These are phyloP conservation scores for Kalaharituber pfeilii DNA, from an alignment of 2,329 filamentous ascomycete genomes.

Conservation along the genomic window DNA sequence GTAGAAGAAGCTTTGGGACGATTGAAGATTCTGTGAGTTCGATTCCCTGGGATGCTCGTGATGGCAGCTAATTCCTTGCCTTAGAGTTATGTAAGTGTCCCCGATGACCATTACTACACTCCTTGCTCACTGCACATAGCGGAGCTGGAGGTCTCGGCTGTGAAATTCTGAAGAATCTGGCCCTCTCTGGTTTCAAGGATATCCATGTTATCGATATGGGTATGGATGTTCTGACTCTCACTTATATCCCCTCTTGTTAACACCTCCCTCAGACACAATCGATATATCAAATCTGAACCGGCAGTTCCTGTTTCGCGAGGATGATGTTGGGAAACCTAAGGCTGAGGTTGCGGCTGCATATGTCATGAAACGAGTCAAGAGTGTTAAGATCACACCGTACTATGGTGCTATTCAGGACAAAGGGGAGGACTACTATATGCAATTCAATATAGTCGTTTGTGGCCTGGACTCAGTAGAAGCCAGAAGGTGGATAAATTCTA, in stretches of 20 bases:
- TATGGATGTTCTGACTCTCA: constrained; percentile 27
- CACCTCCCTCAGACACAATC: constrained; percentile 57
- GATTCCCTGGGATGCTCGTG: background rate
- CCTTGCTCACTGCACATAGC: constrained; percentile 34
- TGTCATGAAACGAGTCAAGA: constrained; percentile 74
- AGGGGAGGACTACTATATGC: constrained; percentile 89
- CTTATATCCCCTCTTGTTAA: background rate
- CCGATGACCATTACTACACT: constrained; percentile 10
- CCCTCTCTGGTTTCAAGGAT: constrained; percentile 84
- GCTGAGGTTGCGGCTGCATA: constrained; percentile 84
- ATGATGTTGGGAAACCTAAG: constrained; percentile 84
- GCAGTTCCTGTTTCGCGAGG: constrained; percentile 84
- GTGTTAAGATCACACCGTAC: constrained; percentile 82
- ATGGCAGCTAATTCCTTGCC: constrained; percentile 18
- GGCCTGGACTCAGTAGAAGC: constrained; percentile 95
- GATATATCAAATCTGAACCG: constrained; percentile 96
- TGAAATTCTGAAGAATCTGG: constrained; percentile 90
- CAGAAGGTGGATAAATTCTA: constrained; percentile 95
- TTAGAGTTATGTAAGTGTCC: constrained; percentile 36
- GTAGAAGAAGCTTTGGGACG: constrained; percentile 42
- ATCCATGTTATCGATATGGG: constrained; percentile 99
- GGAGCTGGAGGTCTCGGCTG: constrained; percentile 89
- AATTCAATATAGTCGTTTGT: constrained; percentile 86
- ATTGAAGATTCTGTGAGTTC: constrained; percentile 55
- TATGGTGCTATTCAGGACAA: constrained; percentile 95